Conservation (phyloP, 345 rosid genomes). For the Populus euphratica region DNA sequence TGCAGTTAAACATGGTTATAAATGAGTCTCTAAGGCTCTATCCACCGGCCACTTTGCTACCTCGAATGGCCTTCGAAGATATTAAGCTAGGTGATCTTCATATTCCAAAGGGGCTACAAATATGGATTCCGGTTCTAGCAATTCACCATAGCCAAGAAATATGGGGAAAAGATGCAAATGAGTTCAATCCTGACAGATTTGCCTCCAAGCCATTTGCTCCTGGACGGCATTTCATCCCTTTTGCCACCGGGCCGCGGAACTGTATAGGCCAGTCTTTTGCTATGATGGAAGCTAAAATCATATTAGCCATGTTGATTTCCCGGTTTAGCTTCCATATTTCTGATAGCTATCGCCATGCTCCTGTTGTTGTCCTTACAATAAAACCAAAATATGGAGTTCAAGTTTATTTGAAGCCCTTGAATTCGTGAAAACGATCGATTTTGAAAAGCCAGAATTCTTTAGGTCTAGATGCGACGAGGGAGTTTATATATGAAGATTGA, state of each 20-base stretch:
- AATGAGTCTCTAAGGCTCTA: slow-evolving; percentile 85
- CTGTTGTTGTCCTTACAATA: slow-evolving; percentile 60
- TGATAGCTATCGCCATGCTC: slow-evolving; percentile 67
- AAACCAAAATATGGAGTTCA: slow-evolving; percentile 81
- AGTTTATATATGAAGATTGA: background rate
- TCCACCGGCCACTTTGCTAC: slow-evolving; percentile 84
- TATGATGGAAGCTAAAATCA: slow-evolving; percentile 78
- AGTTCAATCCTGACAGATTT: slow-evolving; percentile 81
- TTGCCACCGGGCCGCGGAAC: slow-evolving; percentile 76
- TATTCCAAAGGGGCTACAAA: slow-evolving; percentile 83
- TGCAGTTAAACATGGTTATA: slow-evolving; percentile 80
- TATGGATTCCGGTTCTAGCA: slow-evolving; percentile 93
- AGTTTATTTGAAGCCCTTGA: slow-evolving; percentile 46
- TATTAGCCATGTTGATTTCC: slow-evolving; percentile 63
- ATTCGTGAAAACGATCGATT: slow-evolving; percentile 1
- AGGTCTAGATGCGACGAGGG: background rate
- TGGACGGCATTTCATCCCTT: slow-evolving; percentile 67
- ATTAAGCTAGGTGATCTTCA: slow-evolving; percentile 68
- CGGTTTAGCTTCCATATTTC: slow-evolving; percentile 54
- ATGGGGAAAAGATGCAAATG: slow-evolving; percentile 88
- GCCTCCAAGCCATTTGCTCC: slow-evolving; percentile 40
- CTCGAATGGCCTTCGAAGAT: slow-evolving; percentile 91
- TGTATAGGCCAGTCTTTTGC: slow-evolving; percentile 78
- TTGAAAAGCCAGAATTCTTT: background rate
- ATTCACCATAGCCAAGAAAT: slow-evolving; percentile 79